A percentile compares a stretch with the other conserved stretches of the same genome.
Evolutionary conservation across 176 grass and related monocot genomes (phyloP).

Genomic region (Otatea glauca): DNA sequence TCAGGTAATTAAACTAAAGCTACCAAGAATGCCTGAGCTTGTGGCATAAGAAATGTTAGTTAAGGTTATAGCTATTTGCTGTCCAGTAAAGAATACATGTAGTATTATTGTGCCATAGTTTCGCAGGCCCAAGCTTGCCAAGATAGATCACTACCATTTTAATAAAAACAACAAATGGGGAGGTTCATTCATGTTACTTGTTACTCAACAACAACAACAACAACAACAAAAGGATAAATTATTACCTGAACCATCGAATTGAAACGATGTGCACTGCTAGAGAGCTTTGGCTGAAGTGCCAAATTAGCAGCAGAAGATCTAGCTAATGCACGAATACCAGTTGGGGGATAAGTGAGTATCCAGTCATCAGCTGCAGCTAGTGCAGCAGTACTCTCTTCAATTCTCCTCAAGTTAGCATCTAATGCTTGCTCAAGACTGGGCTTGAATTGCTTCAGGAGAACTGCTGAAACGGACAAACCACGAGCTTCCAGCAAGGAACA

Average conservation of each 20-base stretch:
- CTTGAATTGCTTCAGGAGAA: constrained; percentile 85
- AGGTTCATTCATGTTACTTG: constrained; percentile 13
- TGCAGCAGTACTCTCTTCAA: constrained; percentile 91
- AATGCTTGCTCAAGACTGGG: constrained; percentile 92
- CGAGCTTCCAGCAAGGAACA: constrained; percentile 88
- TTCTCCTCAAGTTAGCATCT: constrained; percentile 89
- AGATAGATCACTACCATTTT: background rate
- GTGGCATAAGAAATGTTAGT: constrained; percentile 14
- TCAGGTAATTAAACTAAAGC: background rate
- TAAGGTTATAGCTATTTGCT: background rate
- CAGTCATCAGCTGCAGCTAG: constrained; percentile 89
- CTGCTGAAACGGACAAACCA: constrained; percentile 76
- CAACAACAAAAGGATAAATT: constrained; percentile 8
- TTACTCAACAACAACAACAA: background rate
- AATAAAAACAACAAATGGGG: constrained; percentile 18
- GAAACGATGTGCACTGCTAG: constrained; percentile 86
- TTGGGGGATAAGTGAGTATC: constrained; percentile 72
- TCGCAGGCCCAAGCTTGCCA: background rate
- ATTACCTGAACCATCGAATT: constrained; percentile 94
- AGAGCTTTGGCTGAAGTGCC: constrained; percentile 80
- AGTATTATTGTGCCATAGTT: constrained; percentile 9
- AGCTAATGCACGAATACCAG: constrained; percentile 52
- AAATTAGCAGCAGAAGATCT: constrained; percentile 63
- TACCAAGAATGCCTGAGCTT: background rate
- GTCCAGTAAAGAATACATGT: constrained; percentile 2